Base-by-base conservation (phyloP, 2,329 filamentous ascomycete species). In the Apiospora hydei region DNA sequence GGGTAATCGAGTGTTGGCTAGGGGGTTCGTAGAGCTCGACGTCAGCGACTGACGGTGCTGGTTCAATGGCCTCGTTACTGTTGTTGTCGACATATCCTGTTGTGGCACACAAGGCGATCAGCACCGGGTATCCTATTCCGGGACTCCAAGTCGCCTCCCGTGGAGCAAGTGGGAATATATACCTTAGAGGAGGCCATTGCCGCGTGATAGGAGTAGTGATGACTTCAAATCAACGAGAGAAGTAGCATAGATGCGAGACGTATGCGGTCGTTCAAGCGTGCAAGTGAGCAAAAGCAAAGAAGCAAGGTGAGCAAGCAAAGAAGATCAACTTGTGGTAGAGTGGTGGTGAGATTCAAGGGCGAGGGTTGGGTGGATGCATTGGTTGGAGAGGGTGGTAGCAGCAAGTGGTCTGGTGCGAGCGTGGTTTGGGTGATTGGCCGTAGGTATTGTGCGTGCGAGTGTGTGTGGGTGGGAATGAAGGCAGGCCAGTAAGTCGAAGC, bases 31-130 rank as follows among this genome's bases (percentile, higher is more conserved):
- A 61, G 87, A 86, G 78, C 86, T 86, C 78, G 87, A 87, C 78
- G 90, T 86, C 78, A 90, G 84, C 69, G 89, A 88, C 72, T 88
- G 86, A 76, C 89, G 89, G 80, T 90, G 85, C 79, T 90, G 90
- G 81, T 87, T 87, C 81, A 93, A 87, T 83, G 92, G 91, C 83
- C 92, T 89, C 79, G 90, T 89, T 77, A 90, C 86, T 80, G 90
- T 89, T 77, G 90, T 86, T 80, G 90, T 86, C 81, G 68, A 51
- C 68, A 69, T 69, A 43, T 69, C 68, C 68, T 69, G 34, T 53
- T 38, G 73, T 74, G 73, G 75, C 73, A 73, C 77, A 76, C 72
- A 76, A 71, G 73, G 76, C 80, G 79, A 81, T 85, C 80, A 86
- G 83, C 81, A 81, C 73, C 74, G 73, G 71, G 72, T 70, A 70